phyloP scores from a whole-genome alignment of 2,329 filamentous ascomycete species.

The Ophiobolus disseminans region DNA sequence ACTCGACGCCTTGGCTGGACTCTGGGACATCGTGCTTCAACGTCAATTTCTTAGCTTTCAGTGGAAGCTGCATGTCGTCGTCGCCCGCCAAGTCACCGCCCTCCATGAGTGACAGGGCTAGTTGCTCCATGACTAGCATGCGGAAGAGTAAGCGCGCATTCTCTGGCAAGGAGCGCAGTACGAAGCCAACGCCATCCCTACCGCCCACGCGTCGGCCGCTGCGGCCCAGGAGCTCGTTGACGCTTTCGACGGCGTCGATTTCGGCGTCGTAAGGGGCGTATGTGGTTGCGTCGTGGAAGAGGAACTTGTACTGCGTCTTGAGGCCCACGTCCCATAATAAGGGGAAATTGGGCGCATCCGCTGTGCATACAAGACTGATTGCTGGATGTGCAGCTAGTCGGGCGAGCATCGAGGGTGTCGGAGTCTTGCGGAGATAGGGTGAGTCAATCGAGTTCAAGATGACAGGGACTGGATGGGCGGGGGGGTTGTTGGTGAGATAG shows the following conservation, averaged over 20 bases:
- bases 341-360: conserved; percentile 86
- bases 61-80: conserved; percentile 22
- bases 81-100: conserved; percentile 35
- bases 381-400: conserved; percentile 76
- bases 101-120: conserved; percentile 69
- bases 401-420: conserved; percentile 75
- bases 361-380: conserved; percentile 78
- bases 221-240: conserved; percentile 84
- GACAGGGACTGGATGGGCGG: conserved; percentile 63
- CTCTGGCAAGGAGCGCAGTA: conserved; percentile 86
- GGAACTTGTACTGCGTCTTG: conserved; percentile 82
- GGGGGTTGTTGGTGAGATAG: conserved; percentile 60
- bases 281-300: conserved; percentile 94
- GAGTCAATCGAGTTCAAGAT: conserved; percentile 90
- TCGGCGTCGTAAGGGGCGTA: conserved; percentile 78
- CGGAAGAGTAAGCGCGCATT: conserved; percentile 89
- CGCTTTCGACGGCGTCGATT: conserved; percentile 85
- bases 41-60: conserved; percentile 33
- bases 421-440: conserved; percentile 72
- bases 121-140: conserved; percentile 82
- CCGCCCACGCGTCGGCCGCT: conserved; percentile 82
- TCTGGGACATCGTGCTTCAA: conserved; percentile 37
- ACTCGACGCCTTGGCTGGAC: conserved; percentile 75
- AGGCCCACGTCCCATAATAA: conserved; percentile 88
- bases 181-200: conserved; percentile 89